These are phyloP conservation scores for Trichoderma aggressivum DNA, from an alignment of 2,329 filamentous ascomycete species.

Conservation along the genomic window DNA sequence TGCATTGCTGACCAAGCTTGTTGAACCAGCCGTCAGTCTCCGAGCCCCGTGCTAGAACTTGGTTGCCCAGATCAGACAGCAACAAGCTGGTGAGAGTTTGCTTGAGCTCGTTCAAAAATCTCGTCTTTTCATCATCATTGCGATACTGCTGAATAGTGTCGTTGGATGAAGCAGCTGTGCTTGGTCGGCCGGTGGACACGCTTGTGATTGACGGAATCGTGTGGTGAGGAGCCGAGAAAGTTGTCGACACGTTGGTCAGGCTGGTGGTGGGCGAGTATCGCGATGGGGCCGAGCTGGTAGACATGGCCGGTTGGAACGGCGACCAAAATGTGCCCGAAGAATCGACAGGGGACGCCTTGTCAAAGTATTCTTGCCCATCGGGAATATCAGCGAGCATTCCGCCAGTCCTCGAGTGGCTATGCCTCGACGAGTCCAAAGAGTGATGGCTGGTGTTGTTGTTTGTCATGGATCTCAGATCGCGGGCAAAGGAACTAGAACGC, in stretches of 20 bases:
- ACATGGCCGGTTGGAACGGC: conserved; percentile 68
- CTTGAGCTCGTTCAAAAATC: conserved; percentile 74
- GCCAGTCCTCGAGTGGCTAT: conserved; percentile 55
- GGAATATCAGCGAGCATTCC: conserved; percentile 61
- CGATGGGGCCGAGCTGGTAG: conserved; percentile 58
- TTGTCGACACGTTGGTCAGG: conserved; percentile 53
- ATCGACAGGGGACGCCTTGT: conserved; percentile 66
- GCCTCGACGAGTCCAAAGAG: conserved; percentile 67
- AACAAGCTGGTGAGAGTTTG: conserved; percentile 80
- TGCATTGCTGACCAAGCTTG: conserved; percentile 62
- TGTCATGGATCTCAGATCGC: conserved; percentile 47
- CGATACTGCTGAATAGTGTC: conserved; percentile 19
- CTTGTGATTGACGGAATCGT: conserved; percentile 45
- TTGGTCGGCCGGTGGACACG: conserved; percentile 54
- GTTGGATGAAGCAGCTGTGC: conserved; percentile 45
- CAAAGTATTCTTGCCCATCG: conserved; percentile 69
- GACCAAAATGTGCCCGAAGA: conserved; percentile 85
- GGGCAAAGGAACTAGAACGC: conserved; percentile 50
- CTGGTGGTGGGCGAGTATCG: conserved; percentile 62
- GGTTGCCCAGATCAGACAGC: conserved; percentile 82
- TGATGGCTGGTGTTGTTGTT: conserved; percentile 62
- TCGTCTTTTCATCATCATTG: conserved; percentile 65
- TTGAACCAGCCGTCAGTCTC: conserved; percentile 91
- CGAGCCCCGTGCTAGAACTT: conserved; percentile 82
- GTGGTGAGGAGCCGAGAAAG: conserved; percentile 44